Evolutionary conservation across 1,284 basidiomycete species (phyloP).

Genomic region (Wolfiporia cocos): DNA sequence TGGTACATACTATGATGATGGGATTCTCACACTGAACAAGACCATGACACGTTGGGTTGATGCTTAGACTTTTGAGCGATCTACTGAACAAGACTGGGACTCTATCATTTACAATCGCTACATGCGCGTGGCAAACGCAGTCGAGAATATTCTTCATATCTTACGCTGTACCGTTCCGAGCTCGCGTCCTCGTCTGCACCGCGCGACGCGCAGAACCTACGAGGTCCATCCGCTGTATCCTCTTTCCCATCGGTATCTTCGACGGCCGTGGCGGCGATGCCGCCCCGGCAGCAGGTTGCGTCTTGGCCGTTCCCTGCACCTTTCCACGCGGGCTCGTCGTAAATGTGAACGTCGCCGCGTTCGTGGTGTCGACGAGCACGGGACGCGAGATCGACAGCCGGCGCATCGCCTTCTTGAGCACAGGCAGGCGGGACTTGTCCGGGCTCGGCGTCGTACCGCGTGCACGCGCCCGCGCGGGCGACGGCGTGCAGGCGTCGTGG

Average conservation of each 20-base stretch:
- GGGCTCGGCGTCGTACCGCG: slow-evolving; percentile 8
- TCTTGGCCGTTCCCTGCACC: background rate
- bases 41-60: too few species aligned
- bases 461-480: background rate
- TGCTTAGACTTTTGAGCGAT: too few species aligned
- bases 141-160: background rate
- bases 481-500: slow-evolving; percentile 8
- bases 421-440: slow-evolving; percentile 19
- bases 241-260: slow-evolving; percentile 14
- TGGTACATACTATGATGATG: too few species aligned
- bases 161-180: background rate
- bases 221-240: slow-evolving; percentile 5
- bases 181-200: slow-evolving; percentile 2
- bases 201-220: slow-evolving; percentile 1
- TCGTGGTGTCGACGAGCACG: slow-evolving; percentile 19
- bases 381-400: slow-evolving; percentile 23
- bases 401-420: slow-evolving; percentile 17
- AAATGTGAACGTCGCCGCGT: slow-evolving; percentile 11
- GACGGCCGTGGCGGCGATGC: slow-evolving; percentile 6
- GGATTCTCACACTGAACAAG: too few species aligned
- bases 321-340: background rate
- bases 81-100: too few species aligned
- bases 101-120: too few species aligned
- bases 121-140: slow-evolving; percentile 1
- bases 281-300: background rate